A percentile compares a stretch with the other conserved stretches of the same genome.
These are phyloP conservation scores for Amauroascus verrucosus DNA, from an alignment of 2,329 filamentous ascomycete genomes.

Conservation along the genomic window DNA sequence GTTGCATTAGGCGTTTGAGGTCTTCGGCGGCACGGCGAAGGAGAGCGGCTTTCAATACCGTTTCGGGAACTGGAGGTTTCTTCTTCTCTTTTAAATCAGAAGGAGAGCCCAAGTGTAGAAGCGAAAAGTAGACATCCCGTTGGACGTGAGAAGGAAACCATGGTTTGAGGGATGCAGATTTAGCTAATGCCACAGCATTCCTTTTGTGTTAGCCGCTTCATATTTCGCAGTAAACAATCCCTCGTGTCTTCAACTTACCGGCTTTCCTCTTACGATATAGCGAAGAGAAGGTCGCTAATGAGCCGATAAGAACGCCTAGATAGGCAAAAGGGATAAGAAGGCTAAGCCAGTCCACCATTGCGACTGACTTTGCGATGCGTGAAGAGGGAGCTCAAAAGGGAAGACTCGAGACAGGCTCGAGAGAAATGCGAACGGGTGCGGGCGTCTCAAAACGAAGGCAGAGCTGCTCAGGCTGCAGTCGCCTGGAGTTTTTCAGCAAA, in stretches of 20 bases:
- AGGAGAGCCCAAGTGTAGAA: slow-evolving; percentile 63
- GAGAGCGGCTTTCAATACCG: slow-evolving; percentile 75
- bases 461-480: neutral
- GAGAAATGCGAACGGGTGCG: too few species aligned
- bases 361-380: slow-evolving; percentile 11
- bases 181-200: slow-evolving; percentile 40
- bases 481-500: neutral
- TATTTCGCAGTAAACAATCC: neutral
- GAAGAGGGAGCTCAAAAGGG: neutral
- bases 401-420: neutral
- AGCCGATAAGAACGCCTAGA: slow-evolving; percentile 73
- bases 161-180: slow-evolving; percentile 75
- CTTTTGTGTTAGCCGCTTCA: slow-evolving; percentile 1
- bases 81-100: slow-evolving; percentile 52
- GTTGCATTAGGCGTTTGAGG: slow-evolving; percentile 79
- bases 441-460: too few species aligned
- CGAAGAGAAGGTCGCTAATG: slow-evolving; percentile 81
- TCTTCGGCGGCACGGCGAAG: slow-evolving; percentile 84
- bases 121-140: slow-evolving; percentile 87
- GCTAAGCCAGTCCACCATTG: slow-evolving; percentile 65
- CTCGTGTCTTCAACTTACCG: slow-evolving; percentile 43
- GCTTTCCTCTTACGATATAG: slow-evolving; percentile 91
- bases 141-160: slow-evolving; percentile 90
- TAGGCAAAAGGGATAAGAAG: slow-evolving; percentile 83
- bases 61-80: slow-evolving; percentile 62